Conservation (phyloP, 2,329 filamentous ascomycete species). For the Talaromyces piceae region DNA sequence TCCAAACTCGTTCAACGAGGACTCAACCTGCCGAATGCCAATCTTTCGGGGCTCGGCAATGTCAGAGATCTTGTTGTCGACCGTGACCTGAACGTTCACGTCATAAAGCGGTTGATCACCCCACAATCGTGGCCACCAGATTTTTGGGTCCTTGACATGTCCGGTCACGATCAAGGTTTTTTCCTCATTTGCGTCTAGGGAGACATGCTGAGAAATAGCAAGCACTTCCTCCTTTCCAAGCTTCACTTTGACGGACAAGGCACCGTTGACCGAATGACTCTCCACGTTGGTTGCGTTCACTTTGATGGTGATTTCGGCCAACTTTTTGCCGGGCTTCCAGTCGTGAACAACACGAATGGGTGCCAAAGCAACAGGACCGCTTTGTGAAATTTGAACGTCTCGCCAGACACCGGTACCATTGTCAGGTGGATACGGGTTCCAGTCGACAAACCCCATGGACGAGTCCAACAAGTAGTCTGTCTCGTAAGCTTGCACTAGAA, state of each 20-base stretch:
- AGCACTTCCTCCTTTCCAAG: constrained; percentile 8
- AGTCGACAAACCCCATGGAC: constrained; percentile 54
- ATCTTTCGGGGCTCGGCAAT: constrained; percentile 33
- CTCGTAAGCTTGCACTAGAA: constrained; percentile 50
- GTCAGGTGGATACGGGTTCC: constrained; percentile 56
- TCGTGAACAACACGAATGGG: constrained; percentile 42
- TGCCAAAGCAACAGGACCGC: constrained; percentile 42
- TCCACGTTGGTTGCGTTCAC: constrained; percentile 31
- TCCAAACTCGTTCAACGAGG: constrained; percentile 44
- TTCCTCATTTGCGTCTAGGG: constrained; percentile 31
- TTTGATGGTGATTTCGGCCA: constrained; percentile 33
- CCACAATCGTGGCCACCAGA: constrained; percentile 59
- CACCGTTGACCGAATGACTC: constrained; percentile 13
- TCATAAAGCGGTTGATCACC: constrained; percentile 50
- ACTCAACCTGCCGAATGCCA: constrained; percentile 50
- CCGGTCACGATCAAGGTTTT: constrained; percentile 34
- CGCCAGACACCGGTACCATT: constrained; percentile 59
- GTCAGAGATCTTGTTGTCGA: constrained; percentile 26
- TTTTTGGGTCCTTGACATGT: constrained; percentile 37
- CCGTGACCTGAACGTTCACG: constrained; percentile 22
- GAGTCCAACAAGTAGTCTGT: constrained; percentile 55
- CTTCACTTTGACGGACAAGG: constrained; percentile 18
- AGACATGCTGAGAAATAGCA: constrained; percentile 26
- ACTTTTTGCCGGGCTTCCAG: constrained; percentile 31
- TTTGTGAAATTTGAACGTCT: constrained; percentile 49